Evolutionary conservation across 768 basidiomycete genomes (phyloP).

Genomic region (Bullera alba): DNA sequence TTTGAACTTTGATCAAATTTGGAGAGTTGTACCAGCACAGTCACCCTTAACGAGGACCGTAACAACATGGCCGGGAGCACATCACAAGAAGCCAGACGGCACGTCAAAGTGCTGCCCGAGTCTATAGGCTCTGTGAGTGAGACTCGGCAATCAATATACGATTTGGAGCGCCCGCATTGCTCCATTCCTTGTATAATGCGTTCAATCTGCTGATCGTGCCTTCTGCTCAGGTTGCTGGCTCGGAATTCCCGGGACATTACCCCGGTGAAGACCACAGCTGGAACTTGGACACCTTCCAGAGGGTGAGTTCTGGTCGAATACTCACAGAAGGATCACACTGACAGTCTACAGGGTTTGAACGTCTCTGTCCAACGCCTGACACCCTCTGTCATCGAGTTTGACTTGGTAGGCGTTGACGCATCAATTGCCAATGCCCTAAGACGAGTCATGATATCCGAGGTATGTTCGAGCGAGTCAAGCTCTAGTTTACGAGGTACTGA

Average conservation of each 20-base stretch:
- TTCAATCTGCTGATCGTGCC: neutral
- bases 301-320: constrained; percentile 53
- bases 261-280: constrained; percentile 79
- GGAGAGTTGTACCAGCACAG: too few relatives aligned
- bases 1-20: too few relatives aligned
- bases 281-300: constrained; percentile 65
- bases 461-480: constrained; percentile 45
- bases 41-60: too few relatives aligned
- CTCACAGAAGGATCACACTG: neutral
- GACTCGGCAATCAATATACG: neutral
- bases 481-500: neutral
- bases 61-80: too few relatives aligned
- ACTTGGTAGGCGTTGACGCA: constrained; percentile 89
- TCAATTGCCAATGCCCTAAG: constrained; percentile 92
- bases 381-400: constrained; percentile 80
- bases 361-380: constrained; percentile 74
- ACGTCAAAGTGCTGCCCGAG: constrained; percentile 40
- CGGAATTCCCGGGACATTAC: constrained; percentile 84
- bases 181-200: neutral
- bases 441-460: constrained; percentile 89
- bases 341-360: constrained; percentile 53
- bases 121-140: constrained; percentile 31
- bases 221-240: constrained; percentile 64
- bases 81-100: constrained; percentile 32
- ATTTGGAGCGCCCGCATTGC: neutral